phyloP scores from a whole-genome alignment of 495 filamentous ascomycete genomes.

The Podospora sp. region DNA sequence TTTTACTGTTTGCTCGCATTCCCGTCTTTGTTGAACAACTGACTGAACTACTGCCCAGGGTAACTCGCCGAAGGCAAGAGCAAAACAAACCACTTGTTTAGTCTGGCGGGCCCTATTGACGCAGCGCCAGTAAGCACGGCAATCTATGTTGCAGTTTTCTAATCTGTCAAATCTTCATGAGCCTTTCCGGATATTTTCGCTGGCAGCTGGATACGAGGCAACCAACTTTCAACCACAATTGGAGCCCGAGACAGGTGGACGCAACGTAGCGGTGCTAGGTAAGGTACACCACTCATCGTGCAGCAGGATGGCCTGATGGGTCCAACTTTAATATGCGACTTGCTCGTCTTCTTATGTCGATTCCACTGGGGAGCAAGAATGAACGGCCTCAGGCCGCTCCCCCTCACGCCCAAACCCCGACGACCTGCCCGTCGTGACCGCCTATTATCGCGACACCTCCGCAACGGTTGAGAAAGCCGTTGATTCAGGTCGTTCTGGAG shows the following conservation, averaged over 20 bases:
- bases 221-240: neutral
- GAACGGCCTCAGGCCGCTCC: neutral
- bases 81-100: neutral
- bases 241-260: neutral
- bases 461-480: too few species aligned
- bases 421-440: too few species aligned
- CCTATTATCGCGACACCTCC: too few species aligned
- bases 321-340: neutral
- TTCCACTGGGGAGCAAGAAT: neutral
- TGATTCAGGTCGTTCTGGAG: too few species aligned
- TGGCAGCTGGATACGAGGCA: constrained; percentile 5
- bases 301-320: constrained; percentile 3
- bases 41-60: neutral
- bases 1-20: neutral
- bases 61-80: neutral
- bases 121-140: neutral
- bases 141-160: neutral
- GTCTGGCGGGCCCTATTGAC: neutral
- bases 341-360: neutral
- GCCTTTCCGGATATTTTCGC: neutral
- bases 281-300: too few species aligned
- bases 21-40: neutral
- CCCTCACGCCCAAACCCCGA: too few species aligned
- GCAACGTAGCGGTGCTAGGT: neutral
- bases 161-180: neutral